A percentile compares a stretch with the other conserved stretches of the same genome.
Conservation (phyloP, 78 protist species). For the Cavenderia fasciculata region DNA sequence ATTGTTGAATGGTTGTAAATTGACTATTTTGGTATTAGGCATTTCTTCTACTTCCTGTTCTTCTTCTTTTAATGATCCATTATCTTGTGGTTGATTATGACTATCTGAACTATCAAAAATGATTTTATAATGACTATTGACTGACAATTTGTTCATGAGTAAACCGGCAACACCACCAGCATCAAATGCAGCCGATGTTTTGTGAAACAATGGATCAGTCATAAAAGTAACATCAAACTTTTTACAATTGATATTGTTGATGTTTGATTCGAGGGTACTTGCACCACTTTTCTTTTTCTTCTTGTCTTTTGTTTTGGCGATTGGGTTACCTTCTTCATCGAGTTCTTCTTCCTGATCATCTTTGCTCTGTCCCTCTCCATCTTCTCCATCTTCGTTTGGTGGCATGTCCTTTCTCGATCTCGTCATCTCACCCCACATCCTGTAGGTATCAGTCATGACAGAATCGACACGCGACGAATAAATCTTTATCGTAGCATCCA, state of each 20-base stretch:
- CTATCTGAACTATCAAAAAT: constrained; percentile 66
- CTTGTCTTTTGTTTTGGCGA: not conserved
- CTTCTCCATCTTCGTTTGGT: constrained; percentile 37
- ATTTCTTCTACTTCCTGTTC: not conserved
- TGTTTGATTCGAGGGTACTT: constrained; percentile 79
- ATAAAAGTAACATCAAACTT: constrained; percentile 37
- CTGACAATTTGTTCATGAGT: constrained; percentile 73
- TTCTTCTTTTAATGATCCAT: not conserved
- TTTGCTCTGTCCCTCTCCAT: not conserved
- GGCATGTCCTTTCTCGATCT: too few relatives aligned
- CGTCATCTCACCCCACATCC: constrained; percentile 88
- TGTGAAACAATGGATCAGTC: constrained; percentile 91
- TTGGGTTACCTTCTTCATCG: not conserved
- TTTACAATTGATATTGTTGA: constrained; percentile 51
- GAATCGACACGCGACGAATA: constrained; percentile 95
- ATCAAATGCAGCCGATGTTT: constrained; percentile 89
- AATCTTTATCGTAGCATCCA: constrained; percentile 95
- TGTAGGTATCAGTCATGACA: constrained; percentile 86
- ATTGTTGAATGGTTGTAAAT: too few relatives aligned
- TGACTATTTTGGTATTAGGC: too few relatives aligned
- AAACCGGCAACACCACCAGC: constrained; percentile 89
- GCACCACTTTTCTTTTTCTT: constrained; percentile 19
- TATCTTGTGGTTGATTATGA: not conserved
- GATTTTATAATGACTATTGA: constrained; percentile 56
- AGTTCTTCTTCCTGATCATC: not conserved